A percentile compares a stretch with the other conserved stretches of the same genome.
phyloP scores from a whole-genome alignment of 495 filamentous ascomycete genomes.

The Haplographium delicatum region DNA sequence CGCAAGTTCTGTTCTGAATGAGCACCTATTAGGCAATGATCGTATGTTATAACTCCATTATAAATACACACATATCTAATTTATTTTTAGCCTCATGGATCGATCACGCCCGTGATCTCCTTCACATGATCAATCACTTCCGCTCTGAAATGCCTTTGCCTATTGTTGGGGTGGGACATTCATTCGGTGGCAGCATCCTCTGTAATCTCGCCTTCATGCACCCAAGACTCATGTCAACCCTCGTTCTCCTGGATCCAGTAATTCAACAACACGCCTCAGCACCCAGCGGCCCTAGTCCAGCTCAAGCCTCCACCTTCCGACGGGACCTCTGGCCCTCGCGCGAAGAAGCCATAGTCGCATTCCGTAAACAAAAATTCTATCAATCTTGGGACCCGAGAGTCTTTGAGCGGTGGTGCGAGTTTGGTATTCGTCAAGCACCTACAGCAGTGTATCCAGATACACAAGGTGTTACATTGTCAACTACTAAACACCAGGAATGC shows the following conservation, averaged over 20 bases:
- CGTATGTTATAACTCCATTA: slow-evolving; percentile 44
- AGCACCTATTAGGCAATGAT: slow-evolving; percentile 69
- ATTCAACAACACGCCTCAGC: slow-evolving; percentile 43
- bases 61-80: slow-evolving; percentile 7
- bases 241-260: slow-evolving; percentile 80
- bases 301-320: slow-evolving; percentile 54
- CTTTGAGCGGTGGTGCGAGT: slow-evolving; percentile 55
- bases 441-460: slow-evolving; percentile 51
- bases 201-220: slow-evolving; percentile 62
- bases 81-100: slow-evolving; percentile 62
- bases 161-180: slow-evolving; percentile 86
- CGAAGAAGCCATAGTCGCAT: slow-evolving; percentile 54
- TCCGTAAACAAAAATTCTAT: slow-evolving; percentile 58
- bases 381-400: slow-evolving; percentile 68
- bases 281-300: slow-evolving; percentile 24
- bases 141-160: slow-evolving; percentile 79
- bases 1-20: slow-evolving; percentile 69
- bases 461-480: slow-evolving; percentile 45
- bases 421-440: slow-evolving; percentile 62
- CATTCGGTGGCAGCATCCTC: slow-evolving; percentile 73
- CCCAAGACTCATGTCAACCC: slow-evolving; percentile 70
- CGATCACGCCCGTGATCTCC: slow-evolving; percentile 81
- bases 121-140: slow-evolving; percentile 83
- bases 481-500: slow-evolving; percentile 56
- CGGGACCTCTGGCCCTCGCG: slow-evolving; percentile 68